These are phyloP conservation scores for Quercus variabilis DNA, from an alignment of 306 rosid species.

Conservation along the genomic window DNA sequence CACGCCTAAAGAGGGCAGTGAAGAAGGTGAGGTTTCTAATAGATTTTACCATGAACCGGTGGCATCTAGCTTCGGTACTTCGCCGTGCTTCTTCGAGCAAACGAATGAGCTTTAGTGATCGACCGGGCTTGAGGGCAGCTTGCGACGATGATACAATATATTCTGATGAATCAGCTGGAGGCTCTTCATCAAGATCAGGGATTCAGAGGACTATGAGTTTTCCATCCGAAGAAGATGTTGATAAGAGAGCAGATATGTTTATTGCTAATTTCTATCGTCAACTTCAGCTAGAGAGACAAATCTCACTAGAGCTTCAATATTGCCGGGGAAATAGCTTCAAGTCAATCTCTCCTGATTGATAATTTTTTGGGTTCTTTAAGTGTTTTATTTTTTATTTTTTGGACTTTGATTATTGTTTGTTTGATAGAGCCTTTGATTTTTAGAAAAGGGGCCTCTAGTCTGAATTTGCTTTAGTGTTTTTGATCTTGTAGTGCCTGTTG, in stretches of 20 bases:
- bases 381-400: background rate
- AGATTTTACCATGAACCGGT: constrained; percentile 40
- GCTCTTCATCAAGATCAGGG: constrained; percentile 16
- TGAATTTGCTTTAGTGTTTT: background rate
- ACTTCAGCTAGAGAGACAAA: constrained; percentile 75
- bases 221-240: constrained; percentile 69
- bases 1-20: constrained; percentile 57
- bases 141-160: constrained; percentile 4
- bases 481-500: background rate
- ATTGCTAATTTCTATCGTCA: constrained; percentile 64
- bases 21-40: constrained; percentile 50
- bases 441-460: background rate
- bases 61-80: constrained; percentile 49
- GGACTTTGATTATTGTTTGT: background rate
- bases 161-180: constrained; percentile 20
- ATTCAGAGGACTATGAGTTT: constrained; percentile 58
- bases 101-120: constrained; percentile 46
- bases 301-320: constrained; percentile 64
- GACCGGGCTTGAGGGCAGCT: constrained; percentile 39
- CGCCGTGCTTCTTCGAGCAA: constrained; percentile 27
- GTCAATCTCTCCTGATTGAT: constrained; percentile 22
- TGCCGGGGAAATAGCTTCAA: constrained; percentile 37
- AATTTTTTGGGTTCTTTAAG: background rate
- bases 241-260: constrained; percentile 66
- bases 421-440: constrained; percentile 17